Evolutionary conservation across 129 eudicot species (phyloP), one percentile per base, ranked within the genome.

Genomic region (Arctium minus): DNA sequence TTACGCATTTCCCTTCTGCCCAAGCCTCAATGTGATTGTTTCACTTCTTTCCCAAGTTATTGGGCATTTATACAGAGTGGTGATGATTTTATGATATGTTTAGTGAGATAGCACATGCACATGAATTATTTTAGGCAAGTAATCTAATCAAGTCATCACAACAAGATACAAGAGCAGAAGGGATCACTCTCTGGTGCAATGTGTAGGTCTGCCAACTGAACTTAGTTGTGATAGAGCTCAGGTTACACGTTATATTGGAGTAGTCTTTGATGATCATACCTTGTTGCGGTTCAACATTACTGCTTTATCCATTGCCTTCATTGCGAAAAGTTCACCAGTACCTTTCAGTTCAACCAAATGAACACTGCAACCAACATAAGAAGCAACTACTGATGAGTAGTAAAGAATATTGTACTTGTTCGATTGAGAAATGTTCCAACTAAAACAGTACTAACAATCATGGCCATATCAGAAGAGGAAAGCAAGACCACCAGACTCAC

Each of bases 271-370:
- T 15, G 60, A 71, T 12, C 77, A 76, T 10, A 90, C 99, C 98
- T 96, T 96, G 88, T 96, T 96, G 76, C 99, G 95, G 73, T 88
- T 93, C 81, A 93, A 70, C 99, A 96, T 96, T 68, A 89, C 89
- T 71, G 95, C 84, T 87, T 93, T 96, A 29, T 96, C 99, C 99
- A 96, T 96, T 60, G 99, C 99, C 86, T 96, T 96, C 99, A 96
- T 96, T 67, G 99, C 99, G 75, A 84, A 96, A 79, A 96, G 90
- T 85, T 91, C 92, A n/a, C 89, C 97, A 5, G 89, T 89, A 65
- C 96, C 95, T 83, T 88, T 91, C 72, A 96, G 90, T 87, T 96
- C 99, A 84, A 96, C 99, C 92, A 96, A 84, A 89, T 96, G 99
- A 79, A 96, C 99, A 84, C 99, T 96, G 91, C 89, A 89, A 56